Base-by-base conservation (phyloP, 352 stramenopile species). In the Globisporangium iwayamae region DNA sequence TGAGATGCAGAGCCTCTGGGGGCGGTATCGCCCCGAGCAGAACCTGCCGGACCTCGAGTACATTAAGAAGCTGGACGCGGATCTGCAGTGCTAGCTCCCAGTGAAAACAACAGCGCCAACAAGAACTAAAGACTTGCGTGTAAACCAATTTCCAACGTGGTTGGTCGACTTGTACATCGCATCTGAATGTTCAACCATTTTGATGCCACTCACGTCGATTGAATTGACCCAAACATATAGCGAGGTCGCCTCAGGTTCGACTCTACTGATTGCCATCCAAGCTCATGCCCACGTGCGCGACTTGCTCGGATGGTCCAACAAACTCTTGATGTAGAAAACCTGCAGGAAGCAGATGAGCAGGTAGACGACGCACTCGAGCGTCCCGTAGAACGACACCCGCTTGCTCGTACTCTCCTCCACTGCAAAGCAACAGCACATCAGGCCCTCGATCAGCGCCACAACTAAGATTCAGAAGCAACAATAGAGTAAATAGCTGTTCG, bases 371-470 rank as follows among this genome's bases (percentile, higher is more conserved):
- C 82, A 90, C 66, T 91, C 85, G 50, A 93, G 66, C 28, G 69
- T 73, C 36, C 85, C 83, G 60, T 91, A 89, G 65, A 91, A 91
- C 32, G 81, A 65, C 9, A 91, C 81, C 56, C 78, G 85, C 67
- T 89, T 84, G 76, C 83, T 91, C 64, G 84, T 91, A 48, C 78
- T 79, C 52, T 91, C 78, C 66, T 93, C 82, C 58, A 88, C 85
- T 93, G 52, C 34, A 28, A 28, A 28, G 25, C 25, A 28, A 28
- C 25, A 28, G 2, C 25, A 28, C 25, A 28, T 28, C 25, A 28
- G 25, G 25, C 25, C 22, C 25, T 28, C 25, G 25, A 2, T 28
- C 25, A 28, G 25, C 25, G 25, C 25, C 25, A 28, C 25, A 28
- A 2, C 25, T 41, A 14, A 41, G 10, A 13, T 41, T 14, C 34